Evolutionary conservation across 2,329 filamentous ascomycete genomes (phyloP).

Genomic region (Ustulina deusta): DNA sequence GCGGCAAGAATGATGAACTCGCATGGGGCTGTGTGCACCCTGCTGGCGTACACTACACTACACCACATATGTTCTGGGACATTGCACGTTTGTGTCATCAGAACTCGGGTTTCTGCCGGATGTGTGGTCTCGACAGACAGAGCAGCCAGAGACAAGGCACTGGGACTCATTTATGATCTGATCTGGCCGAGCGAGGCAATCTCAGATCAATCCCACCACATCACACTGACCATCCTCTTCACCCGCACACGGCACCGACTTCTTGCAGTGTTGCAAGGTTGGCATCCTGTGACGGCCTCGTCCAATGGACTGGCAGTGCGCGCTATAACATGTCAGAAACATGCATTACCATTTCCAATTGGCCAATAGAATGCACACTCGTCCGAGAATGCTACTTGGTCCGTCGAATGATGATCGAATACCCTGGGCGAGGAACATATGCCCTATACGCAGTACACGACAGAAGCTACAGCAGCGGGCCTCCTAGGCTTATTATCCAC

Average conservation of each 20-base stretch:
- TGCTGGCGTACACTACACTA: constrained; percentile 7
- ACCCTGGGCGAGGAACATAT: neutral
- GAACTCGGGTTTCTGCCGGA: constrained; percentile 2
- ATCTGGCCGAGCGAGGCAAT: constrained; percentile 23
- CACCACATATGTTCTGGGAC: constrained; percentile 7
- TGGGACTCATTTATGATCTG: constrained; percentile 19
- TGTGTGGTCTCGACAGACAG: constrained; percentile 17
- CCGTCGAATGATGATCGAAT: constrained; percentile 2
- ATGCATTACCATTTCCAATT: constrained; percentile 3
- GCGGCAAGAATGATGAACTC: constrained; percentile 14
- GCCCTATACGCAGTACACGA: neutral
- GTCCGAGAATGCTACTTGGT: constrained; percentile 3
- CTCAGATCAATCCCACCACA: constrained; percentile 12
- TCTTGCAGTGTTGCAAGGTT: constrained; percentile 5
- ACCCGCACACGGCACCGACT: neutral
- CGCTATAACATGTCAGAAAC: neutral
- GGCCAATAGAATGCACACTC: constrained; percentile 15
- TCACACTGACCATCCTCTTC: neutral
- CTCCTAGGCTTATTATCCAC: neutral
- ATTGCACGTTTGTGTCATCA: neutral
- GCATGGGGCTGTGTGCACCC: constrained; percentile 16
- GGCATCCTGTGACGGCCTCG: neutral
- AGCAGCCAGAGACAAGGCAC: constrained; percentile 22
- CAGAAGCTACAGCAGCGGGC: no score
- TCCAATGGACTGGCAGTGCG: neutral